Evolutionary conservation across 257 asterid genomes (phyloP).

Genomic region (Thymus mandschuricus): DNA sequence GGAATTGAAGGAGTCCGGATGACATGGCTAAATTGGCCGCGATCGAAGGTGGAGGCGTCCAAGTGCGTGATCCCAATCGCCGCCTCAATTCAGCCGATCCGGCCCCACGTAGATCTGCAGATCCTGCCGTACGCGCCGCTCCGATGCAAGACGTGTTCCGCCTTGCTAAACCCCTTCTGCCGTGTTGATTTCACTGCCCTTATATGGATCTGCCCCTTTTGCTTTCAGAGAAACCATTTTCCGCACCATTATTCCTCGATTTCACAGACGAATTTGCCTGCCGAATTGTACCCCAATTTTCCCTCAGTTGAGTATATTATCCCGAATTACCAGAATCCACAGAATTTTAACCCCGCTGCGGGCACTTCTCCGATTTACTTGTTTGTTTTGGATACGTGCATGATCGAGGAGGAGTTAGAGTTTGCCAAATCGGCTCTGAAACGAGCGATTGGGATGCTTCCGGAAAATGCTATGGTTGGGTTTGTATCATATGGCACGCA

Average conservation of each 20-base stretch:
- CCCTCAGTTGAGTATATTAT: conserved; percentile 71
- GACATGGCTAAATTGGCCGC: conserved; percentile 94
- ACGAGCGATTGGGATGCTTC: conserved; percentile 84
- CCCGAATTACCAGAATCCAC: conserved; percentile 56
- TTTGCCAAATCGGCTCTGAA: conserved; percentile 84
- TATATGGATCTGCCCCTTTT: conserved; percentile 97
- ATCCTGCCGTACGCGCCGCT: conserved; percentile 76
- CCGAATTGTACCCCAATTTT: conserved; percentile 82
- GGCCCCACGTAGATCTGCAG: conserved; percentile 75
- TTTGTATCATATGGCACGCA: conserved; percentile 92
- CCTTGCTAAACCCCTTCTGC: conserved; percentile 76
- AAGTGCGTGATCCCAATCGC: conserved; percentile 99
- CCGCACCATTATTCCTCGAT: conserved; percentile 73
- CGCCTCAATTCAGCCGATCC: conserved; percentile 88
- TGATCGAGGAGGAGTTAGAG: conserved; percentile 90
- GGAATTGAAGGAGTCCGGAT: conserved; percentile 93
- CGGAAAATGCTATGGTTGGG: conserved; percentile 96
- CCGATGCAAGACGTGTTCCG: conserved; percentile 86
- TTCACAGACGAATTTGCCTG: conserved; percentile 77
- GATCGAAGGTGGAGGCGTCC: conserved; percentile 89
- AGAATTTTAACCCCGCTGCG: conserved; percentile 43
- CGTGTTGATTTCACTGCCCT: conserved; percentile 87
- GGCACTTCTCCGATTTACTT: conserved; percentile 60
- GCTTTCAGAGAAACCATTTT: conserved; percentile 83
- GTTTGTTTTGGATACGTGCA: conserved; percentile 88